Conservation (phyloP, 2,329 filamentous ascomycete species). For the Apiospora marii region DNA sequence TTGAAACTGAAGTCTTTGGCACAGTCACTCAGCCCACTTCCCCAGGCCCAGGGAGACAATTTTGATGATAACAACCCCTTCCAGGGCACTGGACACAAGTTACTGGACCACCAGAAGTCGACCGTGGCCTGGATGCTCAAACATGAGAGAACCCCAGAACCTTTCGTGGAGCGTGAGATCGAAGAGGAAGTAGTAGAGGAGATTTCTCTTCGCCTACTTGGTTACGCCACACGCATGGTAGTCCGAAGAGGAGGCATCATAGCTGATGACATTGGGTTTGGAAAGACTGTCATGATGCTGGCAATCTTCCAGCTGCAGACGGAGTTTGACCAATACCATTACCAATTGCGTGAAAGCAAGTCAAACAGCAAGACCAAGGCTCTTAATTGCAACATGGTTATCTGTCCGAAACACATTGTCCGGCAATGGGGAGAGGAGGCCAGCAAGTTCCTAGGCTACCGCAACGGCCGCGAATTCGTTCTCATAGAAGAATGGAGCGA, state of each 20-base stretch:
- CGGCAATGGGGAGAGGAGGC: slow-evolving; percentile 49
- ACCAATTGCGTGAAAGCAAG: slow-evolving; percentile 33
- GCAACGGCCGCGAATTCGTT: slow-evolving; percentile 30
- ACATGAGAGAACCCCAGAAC: slow-evolving; percentile 33
- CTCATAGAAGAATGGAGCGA: slow-evolving; percentile 35
- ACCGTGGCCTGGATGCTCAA: slow-evolving; percentile 44
- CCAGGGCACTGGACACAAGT: slow-evolving; percentile 6
- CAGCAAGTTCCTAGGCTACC: slow-evolving; percentile 42
- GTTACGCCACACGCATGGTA: slow-evolving; percentile 39
- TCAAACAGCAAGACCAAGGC: slow-evolving; percentile 30
- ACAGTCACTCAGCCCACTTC: slow-evolving; percentile 19
- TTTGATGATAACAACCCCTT: background rate
- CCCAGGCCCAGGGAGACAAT: background rate
- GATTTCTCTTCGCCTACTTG: slow-evolving; percentile 45
- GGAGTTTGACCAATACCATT: slow-evolving; percentile 33
- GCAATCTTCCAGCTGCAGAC: slow-evolving; percentile 45
- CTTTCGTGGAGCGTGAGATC: slow-evolving; percentile 47
- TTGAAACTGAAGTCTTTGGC: slow-evolving; percentile 23
- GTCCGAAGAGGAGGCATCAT: slow-evolving; percentile 48
- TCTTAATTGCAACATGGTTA: slow-evolving; percentile 47
- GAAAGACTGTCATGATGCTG: slow-evolving; percentile 52
- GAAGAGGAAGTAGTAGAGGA: slow-evolving; percentile 47
- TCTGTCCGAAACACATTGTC: slow-evolving; percentile 50
- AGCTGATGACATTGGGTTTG: slow-evolving; percentile 54
- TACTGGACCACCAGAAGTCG: slow-evolving; percentile 36